These are phyloP conservation scores for Centaurea solstitialis DNA, from an alignment of 129 eudicot species.

Conservation along the genomic window DNA sequence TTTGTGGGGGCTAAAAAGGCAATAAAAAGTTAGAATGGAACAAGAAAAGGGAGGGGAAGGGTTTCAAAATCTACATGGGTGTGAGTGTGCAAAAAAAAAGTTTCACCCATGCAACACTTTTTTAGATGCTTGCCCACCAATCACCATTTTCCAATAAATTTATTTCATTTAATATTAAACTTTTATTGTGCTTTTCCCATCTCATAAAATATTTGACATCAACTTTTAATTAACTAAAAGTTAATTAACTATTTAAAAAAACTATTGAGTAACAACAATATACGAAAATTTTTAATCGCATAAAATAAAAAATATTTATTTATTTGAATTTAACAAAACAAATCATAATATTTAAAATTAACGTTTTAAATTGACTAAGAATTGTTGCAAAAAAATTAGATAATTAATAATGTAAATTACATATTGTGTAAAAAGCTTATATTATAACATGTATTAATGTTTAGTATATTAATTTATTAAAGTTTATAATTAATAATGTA, in stretches of 20 bases:
- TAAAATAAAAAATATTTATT: too few relatives aligned
- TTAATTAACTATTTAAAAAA: neutral
- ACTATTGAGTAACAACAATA: neutral
- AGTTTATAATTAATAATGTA: neutral
- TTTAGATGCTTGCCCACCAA: conserved; percentile 27
- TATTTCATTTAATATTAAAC: neutral
- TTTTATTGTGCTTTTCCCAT: neutral
- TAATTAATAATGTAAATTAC: too few relatives aligned
- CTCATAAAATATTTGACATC: neutral
- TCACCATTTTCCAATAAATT: neutral
- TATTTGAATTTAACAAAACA: neutral
- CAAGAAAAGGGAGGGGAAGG: conserved; percentile 1
- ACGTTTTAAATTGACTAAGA: neutral
- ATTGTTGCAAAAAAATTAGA: too few relatives aligned
- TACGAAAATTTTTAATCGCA: neutral
- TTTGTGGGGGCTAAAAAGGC: conserved; percentile 17
- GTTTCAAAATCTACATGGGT: conserved; percentile 28
- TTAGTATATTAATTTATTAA: too few relatives aligned
- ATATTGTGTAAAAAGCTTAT: too few relatives aligned
- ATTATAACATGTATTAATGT: too few relatives aligned
- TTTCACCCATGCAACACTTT: conserved; percentile 30
- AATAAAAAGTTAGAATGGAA: conserved; percentile 7
- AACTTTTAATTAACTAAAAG: neutral
- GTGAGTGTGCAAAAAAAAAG: conserved; percentile 24
- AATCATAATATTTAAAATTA: too few relatives aligned